Base-by-base conservation (phyloP, 768 basidiomycete genomes). In the Pholiota molesta region DNA sequence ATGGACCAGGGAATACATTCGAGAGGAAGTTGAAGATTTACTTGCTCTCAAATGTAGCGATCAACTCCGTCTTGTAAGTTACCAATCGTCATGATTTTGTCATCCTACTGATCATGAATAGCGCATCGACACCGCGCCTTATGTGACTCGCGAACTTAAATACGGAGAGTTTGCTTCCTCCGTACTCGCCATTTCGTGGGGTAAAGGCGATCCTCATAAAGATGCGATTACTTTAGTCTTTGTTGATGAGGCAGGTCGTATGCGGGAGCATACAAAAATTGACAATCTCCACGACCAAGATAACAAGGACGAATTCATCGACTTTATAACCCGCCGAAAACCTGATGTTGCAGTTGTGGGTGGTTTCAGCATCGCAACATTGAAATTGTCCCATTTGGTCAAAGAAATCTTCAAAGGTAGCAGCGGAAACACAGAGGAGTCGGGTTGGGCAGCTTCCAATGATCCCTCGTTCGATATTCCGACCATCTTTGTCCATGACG, bases 131-230 rank as follows among this genome's bases (percentile, higher is more conserved):
- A 86, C 91, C 9, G 90, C 90, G 6, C 92, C 96, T 1, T 95
- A 85, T 68, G 71, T 76, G 26, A 84, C 84, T 5, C 74, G 79
- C 0, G 82, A 83, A 7, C 86, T 91, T 77, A 87, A 85, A 59
- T 76, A 81, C 56, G 95, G 92, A 13, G 86, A 93, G 69, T 78
- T 84, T 42, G 75, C 95, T 52, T 82, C 89, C 52, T 82, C 90
- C 21, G 94, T 99, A 21, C 82, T 99, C 44, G 93, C 96, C 3
- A 74, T 97, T 60, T 97, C 96, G 7, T 95, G 94, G 89, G 97
- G 97, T 39, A 90, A 92, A 75, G 97, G 97, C 39, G 95, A 97
- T 68, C 93, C 94, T 40, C 88, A 90, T 68, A 92, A 91, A 69
- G 97, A 99, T 73, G 88, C 90, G 7, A 91, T 98, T 58, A 85